Percentiles rank a stretch among this genome's conserved stretches.
Conservation (phyloP, 2,329 filamentous ascomycete genomes). For the Fusarium camptoceras region DNA sequence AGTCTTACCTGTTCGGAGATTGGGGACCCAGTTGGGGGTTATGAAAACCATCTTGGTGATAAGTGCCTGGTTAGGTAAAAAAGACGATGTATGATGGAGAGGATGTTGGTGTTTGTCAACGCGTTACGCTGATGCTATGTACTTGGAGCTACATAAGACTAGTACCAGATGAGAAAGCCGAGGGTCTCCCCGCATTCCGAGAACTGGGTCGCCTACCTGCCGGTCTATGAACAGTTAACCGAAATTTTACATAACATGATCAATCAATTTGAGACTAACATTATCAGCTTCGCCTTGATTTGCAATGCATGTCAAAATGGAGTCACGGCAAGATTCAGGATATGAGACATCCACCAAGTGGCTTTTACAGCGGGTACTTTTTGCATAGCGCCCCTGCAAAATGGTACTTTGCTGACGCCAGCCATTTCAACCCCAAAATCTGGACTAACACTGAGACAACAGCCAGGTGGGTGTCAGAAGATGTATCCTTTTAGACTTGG, state of each 20-base stretch:
- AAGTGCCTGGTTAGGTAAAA: rapidly evolving
- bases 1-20: conserved; percentile 3
- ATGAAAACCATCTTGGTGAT: conserved; percentile 4
- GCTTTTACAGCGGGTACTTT: too few species aligned
- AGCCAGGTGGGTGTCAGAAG: too few species aligned
- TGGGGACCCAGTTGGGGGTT: conserved; percentile 6
- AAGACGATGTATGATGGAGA: not conserved
- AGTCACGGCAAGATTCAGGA: too few species aligned
- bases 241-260: not conserved
- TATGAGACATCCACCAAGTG: too few species aligned
- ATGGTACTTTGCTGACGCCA: conserved; percentile 3
- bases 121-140: not conserved
- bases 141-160: not conserved
- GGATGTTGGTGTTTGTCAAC: not conserved
- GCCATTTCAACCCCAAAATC: too few species aligned
- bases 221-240: not conserved
- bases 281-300: not conserved
- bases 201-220: not conserved
- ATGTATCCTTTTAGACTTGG: too few species aligned
- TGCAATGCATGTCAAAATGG: rapidly evolving
- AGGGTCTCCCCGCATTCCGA: not conserved
- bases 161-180: not conserved
- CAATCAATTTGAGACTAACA: not conserved
- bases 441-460: too few species aligned
- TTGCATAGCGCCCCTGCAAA: not conserved